These are phyloP conservation scores for Amanita muscaria DNA, from an alignment of 768 basidiomycete species.

Conservation along the genomic window DNA sequence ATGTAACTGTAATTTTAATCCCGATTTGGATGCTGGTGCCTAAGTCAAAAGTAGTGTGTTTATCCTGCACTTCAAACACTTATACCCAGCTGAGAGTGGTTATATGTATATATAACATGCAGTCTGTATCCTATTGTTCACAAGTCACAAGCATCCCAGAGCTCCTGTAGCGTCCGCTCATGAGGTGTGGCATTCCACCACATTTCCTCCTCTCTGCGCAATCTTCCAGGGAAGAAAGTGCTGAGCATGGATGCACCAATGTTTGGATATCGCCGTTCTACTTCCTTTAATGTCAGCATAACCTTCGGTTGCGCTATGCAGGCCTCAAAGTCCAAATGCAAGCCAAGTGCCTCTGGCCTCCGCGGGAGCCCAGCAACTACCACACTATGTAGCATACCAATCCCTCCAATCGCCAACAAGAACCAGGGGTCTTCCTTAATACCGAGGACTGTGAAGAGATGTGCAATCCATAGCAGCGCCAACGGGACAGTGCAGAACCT, in stretches of 20 bases:
- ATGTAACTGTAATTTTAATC: too few species aligned
- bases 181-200: background rate
- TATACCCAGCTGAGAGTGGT: too few species aligned
- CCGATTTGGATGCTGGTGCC: too few species aligned
- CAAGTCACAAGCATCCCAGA: too few species aligned
- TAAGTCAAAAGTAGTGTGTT: too few species aligned
- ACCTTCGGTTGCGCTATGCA: background rate
- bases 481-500: background rate
- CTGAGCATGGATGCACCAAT: background rate
- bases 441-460: conserved; percentile 1
- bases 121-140: too few species aligned
- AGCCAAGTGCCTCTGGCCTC: background rate
- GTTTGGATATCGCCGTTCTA: background rate
- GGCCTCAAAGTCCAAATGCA: background rate
- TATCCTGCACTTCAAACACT: too few species aligned
- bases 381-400: background rate
- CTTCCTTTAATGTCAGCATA: background rate
- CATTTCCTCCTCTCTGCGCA: background rate
- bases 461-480: conserved; percentile 1
- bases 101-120: too few species aligned
- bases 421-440: background rate
- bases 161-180: too few species aligned
- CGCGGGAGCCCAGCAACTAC: background rate
- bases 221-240: background rate
- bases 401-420: background rate